Conservation (phyloP, 1,139 yeast genomes). For the Hemisphaericaspora xylanilytica region DNA sequence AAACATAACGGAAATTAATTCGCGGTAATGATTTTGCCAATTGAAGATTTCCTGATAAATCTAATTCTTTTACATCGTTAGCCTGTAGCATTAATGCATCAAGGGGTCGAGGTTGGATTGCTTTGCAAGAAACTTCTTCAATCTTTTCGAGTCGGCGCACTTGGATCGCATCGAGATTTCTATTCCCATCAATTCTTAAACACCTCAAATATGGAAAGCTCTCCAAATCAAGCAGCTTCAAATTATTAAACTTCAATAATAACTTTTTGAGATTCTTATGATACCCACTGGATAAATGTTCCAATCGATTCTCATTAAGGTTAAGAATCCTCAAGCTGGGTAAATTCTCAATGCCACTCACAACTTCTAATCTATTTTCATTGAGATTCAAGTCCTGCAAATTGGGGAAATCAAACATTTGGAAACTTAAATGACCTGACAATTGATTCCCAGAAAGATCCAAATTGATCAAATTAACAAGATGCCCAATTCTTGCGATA, state of each 20-base stretch:
- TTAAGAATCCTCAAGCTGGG: slow-evolving; percentile 40
- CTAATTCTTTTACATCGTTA: slow-evolving; percentile 27
- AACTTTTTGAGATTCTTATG: slow-evolving; percentile 41
- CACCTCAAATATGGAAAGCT: slow-evolving; percentile 41
- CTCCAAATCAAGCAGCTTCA: slow-evolving; percentile 30
- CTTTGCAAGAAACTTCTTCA: slow-evolving; percentile 43
- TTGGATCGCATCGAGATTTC: slow-evolving; percentile 20
- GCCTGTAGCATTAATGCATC: slow-evolving; percentile 18
- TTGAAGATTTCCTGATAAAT: slow-evolving; percentile 38
- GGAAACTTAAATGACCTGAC: slow-evolving; percentile 38
- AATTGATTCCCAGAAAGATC: slow-evolving; percentile 45
- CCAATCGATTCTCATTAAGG: slow-evolving; percentile 42
- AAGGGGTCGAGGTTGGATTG: slow-evolving; percentile 26
- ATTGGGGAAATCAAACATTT: slow-evolving; percentile 31
- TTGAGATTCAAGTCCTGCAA: slow-evolving; percentile 47
- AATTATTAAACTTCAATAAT: slow-evolving; percentile 38
- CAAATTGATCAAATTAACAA: slow-evolving; percentile 40
- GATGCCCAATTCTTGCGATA: slow-evolving; percentile 37
- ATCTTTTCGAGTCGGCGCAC: slow-evolving; percentile 33
- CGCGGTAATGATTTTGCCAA: slow-evolving; percentile 1
- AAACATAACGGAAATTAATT: slow-evolving; percentile 34
- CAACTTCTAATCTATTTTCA: slow-evolving; percentile 34
- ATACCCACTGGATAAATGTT: slow-evolving; percentile 20
- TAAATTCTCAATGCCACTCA: slow-evolving; percentile 37
- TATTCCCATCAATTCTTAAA: slow-evolving; percentile 48